Conservation (phyloP, 345 rosid species). For the Microcos paniculata region DNA sequence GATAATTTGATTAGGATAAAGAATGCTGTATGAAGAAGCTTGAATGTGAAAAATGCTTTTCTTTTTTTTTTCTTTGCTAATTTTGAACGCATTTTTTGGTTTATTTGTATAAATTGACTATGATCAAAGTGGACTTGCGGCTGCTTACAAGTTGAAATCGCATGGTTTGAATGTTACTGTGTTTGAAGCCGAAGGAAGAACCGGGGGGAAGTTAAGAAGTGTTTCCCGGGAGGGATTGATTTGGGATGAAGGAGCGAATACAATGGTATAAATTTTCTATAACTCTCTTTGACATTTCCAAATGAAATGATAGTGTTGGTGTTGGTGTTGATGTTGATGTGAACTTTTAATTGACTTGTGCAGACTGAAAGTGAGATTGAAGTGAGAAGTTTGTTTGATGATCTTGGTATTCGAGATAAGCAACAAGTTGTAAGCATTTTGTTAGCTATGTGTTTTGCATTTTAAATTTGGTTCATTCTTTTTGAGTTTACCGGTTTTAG, state of each 20-base stretch:
- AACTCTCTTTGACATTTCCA: not conserved
- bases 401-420: constrained; percentile 77
- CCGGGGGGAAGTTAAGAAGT: constrained; percentile 87
- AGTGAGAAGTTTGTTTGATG: constrained; percentile 66
- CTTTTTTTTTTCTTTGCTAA: not conserved
- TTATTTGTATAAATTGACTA: not conserved
- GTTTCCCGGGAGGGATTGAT: constrained; percentile 53
- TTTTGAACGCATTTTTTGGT: not conserved
- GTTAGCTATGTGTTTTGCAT: not conserved
- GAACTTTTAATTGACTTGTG: constrained; percentile 17
- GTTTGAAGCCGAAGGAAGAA: constrained; percentile 80
- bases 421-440: constrained; percentile 72
- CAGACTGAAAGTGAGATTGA: constrained; percentile 86
- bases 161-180: constrained; percentile 72
- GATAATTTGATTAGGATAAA: not conserved
- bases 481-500: not conserved
- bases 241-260: constrained; percentile 98
- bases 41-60: not conserved
- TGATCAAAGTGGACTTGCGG: constrained; percentile 75
- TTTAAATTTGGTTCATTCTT: constrained; percentile 4
- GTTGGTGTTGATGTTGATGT: not conserved
- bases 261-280: constrained; percentile 50
- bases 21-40: not conserved
- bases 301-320: too few relatives aligned
- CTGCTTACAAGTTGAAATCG: constrained; percentile 87